These are phyloP conservation scores for Malus hybrid DNA, from an alignment of 331 rosid species.

Conservation along the genomic window DNA sequence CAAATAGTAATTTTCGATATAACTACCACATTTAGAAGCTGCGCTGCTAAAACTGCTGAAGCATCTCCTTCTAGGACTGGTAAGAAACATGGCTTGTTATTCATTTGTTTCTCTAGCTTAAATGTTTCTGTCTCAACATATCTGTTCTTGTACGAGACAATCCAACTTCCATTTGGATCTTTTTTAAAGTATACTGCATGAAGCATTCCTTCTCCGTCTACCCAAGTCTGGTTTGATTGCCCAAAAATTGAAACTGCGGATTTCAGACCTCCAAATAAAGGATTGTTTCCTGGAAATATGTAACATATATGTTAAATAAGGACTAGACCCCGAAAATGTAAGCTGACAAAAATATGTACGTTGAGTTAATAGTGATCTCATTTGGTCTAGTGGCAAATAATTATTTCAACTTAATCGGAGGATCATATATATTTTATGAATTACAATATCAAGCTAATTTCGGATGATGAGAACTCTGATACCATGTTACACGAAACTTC, in stretches of 20 bases:
- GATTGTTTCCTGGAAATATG: constrained; percentile 58
- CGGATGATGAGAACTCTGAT: too few species aligned
- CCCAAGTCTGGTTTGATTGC: constrained; percentile 43
- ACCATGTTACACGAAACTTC: too few species aligned
- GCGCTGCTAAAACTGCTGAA: constrained; percentile 32
- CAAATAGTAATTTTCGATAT: neutral
- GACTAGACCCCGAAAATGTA: too few species aligned
- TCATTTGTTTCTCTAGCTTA: constrained; percentile 35
- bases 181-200: constrained; percentile 50
- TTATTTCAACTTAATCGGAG: too few species aligned
- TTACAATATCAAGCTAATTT: too few species aligned
- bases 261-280: constrained; percentile 61
- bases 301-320: too few species aligned
- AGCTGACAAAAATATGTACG: too few species aligned
- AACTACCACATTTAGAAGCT: constrained; percentile 39
- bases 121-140: constrained; percentile 48
- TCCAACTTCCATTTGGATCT: constrained; percentile 24
- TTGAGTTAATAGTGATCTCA: too few species aligned
- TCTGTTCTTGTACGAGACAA: constrained; percentile 40
- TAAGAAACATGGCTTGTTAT: constrained; percentile 41
- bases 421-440: too few species aligned
- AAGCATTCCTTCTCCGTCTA: constrained; percentile 86
- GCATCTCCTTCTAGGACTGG: constrained; percentile 55
- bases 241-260: constrained; percentile 53
- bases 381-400: too few species aligned